A percentile compares a stretch with the other conserved stretches of the same genome.
phyloP scores from a whole-genome alignment of 371 early-diverging fungal species.

The Circinella umbellata region DNA sequence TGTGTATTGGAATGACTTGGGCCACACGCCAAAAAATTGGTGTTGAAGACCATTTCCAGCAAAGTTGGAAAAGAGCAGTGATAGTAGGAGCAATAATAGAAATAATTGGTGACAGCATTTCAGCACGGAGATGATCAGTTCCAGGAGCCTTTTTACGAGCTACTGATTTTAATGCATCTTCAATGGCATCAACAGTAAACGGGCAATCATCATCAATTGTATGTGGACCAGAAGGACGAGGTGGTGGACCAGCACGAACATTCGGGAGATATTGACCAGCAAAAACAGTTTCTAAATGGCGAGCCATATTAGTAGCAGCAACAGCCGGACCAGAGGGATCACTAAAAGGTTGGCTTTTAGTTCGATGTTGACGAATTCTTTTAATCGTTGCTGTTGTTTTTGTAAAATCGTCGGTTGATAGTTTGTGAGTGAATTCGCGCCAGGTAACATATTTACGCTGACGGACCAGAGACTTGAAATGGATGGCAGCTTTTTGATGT shows the following conservation, averaged over 20 bases:
- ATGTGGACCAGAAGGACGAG: not conserved
- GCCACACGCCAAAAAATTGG: conserved; percentile 18
- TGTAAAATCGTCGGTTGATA: no score
- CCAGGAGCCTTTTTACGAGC: conserved; percentile 29
- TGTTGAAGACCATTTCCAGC: conserved; percentile 14
- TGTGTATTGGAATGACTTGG: conserved; percentile 27
- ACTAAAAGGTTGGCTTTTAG: not conserved
- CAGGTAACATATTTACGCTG: no score
- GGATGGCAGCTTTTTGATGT: no score
- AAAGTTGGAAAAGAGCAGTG: conserved; percentile 1
- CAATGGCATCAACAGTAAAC: not conserved
- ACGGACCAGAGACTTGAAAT: no score
- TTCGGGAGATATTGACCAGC: conserved; percentile 1
- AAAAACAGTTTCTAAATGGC: conserved; percentile 5
- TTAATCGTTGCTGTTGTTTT: not conserved
- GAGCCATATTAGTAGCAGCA: conserved; percentile 1
- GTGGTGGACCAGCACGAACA: not conserved
- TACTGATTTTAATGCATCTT: conserved; percentile 7
- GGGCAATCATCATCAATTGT: not conserved
- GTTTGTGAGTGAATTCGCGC: no score
- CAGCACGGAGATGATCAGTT: conserved; percentile 20
- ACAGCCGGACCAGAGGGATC: conserved; percentile 13
- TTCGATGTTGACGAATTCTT: not conserved
- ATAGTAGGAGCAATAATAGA: not conserved
- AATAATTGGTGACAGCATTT: conserved; percentile 29